Evolutionary conservation across 2,329 filamentous ascomycete species (phyloP).

Genomic region (Claviceps arundinis): DNA sequence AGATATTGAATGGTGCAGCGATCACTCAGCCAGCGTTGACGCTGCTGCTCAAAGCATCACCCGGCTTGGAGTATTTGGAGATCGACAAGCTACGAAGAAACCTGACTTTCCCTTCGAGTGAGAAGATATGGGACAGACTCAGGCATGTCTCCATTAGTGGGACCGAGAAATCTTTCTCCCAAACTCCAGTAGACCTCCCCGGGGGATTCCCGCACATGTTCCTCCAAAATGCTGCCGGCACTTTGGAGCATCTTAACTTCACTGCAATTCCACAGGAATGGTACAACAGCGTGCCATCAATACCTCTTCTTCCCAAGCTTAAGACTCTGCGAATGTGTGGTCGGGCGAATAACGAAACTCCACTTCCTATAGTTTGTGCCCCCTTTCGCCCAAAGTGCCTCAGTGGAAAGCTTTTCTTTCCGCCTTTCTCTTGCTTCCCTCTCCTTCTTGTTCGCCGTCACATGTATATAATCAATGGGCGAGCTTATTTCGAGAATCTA

Average conservation of each 20-base stretch:
- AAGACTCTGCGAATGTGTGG: constrained; percentile 14
- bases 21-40: no score
- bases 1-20: no score
- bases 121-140: constrained; percentile 5
- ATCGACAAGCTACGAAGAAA: no score
- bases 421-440: no score
- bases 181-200: no score
- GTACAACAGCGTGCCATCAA: background rate
- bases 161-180: background rate
- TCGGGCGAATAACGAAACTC: constrained; percentile 7
- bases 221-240: constrained; percentile 8
- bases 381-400: background rate
- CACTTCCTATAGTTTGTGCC: constrained; percentile 4
- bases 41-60: no score
- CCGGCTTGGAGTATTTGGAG: no score
- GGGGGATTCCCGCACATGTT: constrained; percentile 7
- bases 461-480: no score
- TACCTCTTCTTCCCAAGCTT: constrained; percentile 15
- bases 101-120: constrained; percentile 2
- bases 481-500: no score
- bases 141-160: constrained; percentile 5
- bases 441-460: no score
- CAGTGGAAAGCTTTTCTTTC: no score
- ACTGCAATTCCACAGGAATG: constrained; percentile 11
- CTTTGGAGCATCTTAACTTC: constrained; percentile 12